Conservation (phyloP, 1,284 basidiomycete genomes). For the Ceratobasidium sp. region DNA sequence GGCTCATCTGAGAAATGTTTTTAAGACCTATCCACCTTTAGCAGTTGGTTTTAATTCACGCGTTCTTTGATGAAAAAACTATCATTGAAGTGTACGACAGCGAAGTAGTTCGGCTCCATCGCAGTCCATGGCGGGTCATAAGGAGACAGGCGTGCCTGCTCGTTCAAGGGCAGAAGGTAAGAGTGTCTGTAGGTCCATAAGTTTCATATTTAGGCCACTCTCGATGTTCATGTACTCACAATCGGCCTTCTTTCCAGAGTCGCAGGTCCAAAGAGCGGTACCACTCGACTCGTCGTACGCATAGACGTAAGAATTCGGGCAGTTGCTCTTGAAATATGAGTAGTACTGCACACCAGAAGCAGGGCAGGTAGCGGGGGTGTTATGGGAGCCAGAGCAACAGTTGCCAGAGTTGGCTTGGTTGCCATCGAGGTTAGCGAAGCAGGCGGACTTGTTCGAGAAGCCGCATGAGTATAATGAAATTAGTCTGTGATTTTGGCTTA, state of each 20-base stretch:
- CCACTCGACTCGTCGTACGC: conserved; percentile 63
- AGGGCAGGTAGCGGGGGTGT: conserved; percentile 41
- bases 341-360: conserved; percentile 42
- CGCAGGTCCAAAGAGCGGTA: conserved; percentile 62
- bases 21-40: no score
- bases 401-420: conserved; percentile 43
- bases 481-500: conserved; percentile 41
- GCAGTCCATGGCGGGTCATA: not conserved
- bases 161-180: conserved; percentile 50
- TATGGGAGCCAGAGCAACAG: conserved; percentile 44
- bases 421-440: conserved; percentile 35
- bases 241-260: conserved; percentile 56
- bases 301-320: conserved; percentile 64
- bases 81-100: no score
- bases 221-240: conserved; percentile 47
- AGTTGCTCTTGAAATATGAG: conserved; percentile 53
- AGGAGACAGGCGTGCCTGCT: conserved; percentile 45
- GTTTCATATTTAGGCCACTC: conserved; percentile 20
- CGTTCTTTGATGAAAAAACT: no score
- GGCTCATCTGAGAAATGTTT: no score
- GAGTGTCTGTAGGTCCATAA: conserved; percentile 45
- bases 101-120: not conserved
- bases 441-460: not conserved
- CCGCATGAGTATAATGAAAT: conserved; percentile 53
- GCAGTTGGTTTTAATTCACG: no score